Evolutionary conservation across 805 yeast genomes (phyloP), one percentile per base, ranked within the genome.

Genomic region (Ogataea ramenticola): DNA sequence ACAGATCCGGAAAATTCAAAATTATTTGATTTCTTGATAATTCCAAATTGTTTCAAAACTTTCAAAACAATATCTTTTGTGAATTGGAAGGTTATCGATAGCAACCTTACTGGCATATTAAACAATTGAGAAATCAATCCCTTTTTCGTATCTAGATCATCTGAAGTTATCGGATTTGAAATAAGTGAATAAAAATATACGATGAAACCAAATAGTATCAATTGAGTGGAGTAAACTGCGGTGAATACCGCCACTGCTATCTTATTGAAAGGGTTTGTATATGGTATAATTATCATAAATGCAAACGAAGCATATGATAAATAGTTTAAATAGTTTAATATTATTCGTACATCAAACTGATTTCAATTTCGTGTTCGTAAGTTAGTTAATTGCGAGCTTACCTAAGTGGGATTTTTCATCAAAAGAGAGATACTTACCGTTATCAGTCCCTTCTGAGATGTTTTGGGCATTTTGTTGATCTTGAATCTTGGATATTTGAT

Each of bases 201-300:
- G 10, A 58, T 46, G 2, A 55, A 35, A 1, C 60, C 53, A 39
- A 57, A 61, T 7, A 50, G 17, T 1, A 46, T 20, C 7, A 50
- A 37, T 8, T 52, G 39, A 9, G 57, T 47, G 3, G 46, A 39
- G 19, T 51, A 53, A 16, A 58, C 36, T 2, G 64, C 67, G 7
- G 49, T 44, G 43, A 58, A 58, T 15, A 54, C 36, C 2, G 65
- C 66, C 34, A 62, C 20, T 12, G 58, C 47, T 7, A 62, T 57
- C 46, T 57, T 60, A 24, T 52, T 48, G 8, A 62, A 20, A 4
- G 60, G 60, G 40, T 55, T 58, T 12, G 56, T 24, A 2, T 47
- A 45, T 7, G 53, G 51, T 3, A 62, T 34, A 1, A 58, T 8
- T 6, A 39, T n/a, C 10, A 39, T 9, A 12, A 14, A 8, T 3